Base-by-base conservation (phyloP, 495 filamentous ascomycete species). In the Penicillium longicatenatum region DNA sequence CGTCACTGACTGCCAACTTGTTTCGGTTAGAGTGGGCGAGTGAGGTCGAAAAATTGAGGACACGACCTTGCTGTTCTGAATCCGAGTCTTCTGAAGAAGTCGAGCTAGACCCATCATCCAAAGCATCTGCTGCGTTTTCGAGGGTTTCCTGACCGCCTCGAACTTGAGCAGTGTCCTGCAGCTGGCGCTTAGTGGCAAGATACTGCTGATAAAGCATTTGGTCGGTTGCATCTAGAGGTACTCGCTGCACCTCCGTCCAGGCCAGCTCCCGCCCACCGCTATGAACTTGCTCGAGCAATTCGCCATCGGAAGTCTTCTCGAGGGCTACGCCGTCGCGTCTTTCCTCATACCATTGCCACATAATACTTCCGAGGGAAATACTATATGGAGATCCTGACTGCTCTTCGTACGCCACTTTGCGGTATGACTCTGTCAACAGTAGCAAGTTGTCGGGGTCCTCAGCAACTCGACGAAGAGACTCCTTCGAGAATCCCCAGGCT, bases 401-500 rank as follows among this genome's bases (percentile, higher is more conserved):
- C 17, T 72, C 68, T 24, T 68, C 65, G 3, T 73, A 48, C 21
- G 71, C 74, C 3, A 79, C 75, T 56, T 77, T 80, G 52, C 72
- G 76, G 45, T 77, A 67, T 0, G 75, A 73, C 64, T 98, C 91
- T 0, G 94, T 96, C 24, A 98, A 78, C 51, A 98, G 81, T 26
- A 98, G 81, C 41, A 97, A 74, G 65, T 96, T 98, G 31, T 84
- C 82, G 2, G 84, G 75, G 59, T 95, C 89, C 48, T 80, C 76
- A 0, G 90, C 90, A 50, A 99, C 81, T 21, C 75, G 75, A 43
- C 81, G 81, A n/a, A 98, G 71, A 6, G 92, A 83, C n/a, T 92
- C 86, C 66, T 87, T 90, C 1, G 95, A 94, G 64, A 97, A 96
- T 0, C 94, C 94, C 94, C 95, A 98, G 53, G 94, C 91, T 26